Base-by-base conservation (phyloP, 805 yeast species). In the Saccharomycopsis lassenensis region DNA sequence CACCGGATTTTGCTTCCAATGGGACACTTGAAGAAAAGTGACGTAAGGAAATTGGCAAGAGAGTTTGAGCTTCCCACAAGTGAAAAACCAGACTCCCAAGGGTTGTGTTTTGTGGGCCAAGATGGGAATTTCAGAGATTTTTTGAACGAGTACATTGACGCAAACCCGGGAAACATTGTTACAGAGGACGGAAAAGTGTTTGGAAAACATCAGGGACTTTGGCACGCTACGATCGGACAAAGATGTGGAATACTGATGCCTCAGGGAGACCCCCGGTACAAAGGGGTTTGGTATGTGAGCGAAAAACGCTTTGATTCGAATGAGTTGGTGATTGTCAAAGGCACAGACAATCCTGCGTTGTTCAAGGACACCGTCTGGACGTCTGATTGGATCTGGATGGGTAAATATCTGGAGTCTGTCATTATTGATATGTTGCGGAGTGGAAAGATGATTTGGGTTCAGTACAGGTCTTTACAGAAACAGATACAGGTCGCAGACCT, bases 191-290 rank as follows among this genome's bases (percentile, higher is more conserved):
- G 94, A 4, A 61, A 58, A 35, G 63, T 73, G 0, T 85, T 91
- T 73, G 97, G 95, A 0, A 48, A 55, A 32, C 98, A 91, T 55
- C 59, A 68, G 19, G 98, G 98, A 0, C 53, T 91, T 7, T 91
- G 97, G 97, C 74, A 81, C 31, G 89, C 84, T n/a, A 91, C 98
- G 0, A 74, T 89, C 16, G 98, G 98, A 0, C 97, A 91, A 57
- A 71, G 77, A 44, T 68, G 78, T 12, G 75, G 87, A 3, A 57
- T 86, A 2, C 67, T 84, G 1, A 70, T 89, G 82, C 96, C 96
- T 0, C 97, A 91, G 54, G 89, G 87, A 0, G 77, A 80, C 46
- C 87, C 87, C 1, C 52, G 55, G 4, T 76, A 69, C 46, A 62
- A 69, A 29, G 97, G 97, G 0, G 63, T 71, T 1, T 91, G 98